Base-by-base conservation (phyloP, 176 grass and related monocot species). In the Musa acuminata region DNA sequence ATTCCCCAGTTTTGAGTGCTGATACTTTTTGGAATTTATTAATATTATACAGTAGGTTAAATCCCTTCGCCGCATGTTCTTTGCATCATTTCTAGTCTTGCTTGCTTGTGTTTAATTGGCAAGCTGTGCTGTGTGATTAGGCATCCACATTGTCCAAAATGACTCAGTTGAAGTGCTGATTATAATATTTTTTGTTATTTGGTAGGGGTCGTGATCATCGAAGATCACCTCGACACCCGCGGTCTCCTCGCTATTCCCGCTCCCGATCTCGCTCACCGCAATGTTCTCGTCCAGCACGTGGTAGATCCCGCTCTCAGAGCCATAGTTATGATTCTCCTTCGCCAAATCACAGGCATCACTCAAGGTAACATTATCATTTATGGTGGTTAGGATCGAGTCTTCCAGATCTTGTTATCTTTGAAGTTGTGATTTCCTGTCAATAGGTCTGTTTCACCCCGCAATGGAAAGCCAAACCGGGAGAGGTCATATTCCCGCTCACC, bases 391-490 rank as follows among this genome's bases (percentile, higher is more conserved):
- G 0, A 48, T 10, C 2, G 8, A 55, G 29, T 12, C 11, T 29
- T 0, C 0, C 0, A 20, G 9, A 3, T 6, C 4, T 43, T 6
- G 3, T 43, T n/a, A 22, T 66, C 27, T 0, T 35, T 10, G 53
- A 26, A 1, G 0, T 13, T 17, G 8, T 43, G 11, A 9, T 69
- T 43, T 78, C 17, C 23, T 27, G 29, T 69, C 8, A 22, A 0
- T 12, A 80, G 78, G 48, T 80, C 69, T 52, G 10, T 72, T 53
- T 80, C 78, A 20, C 78, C 78, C 23, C 55, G 22, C 63, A 49
- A 64, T 9, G n/a, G 8, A 4, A 80, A 50, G 20, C 48, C 26
- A 0, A 10, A 53, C 11, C 14, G 16, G 7, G 55, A 64, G 68
- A 29, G 17, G 20, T 72, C 68, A 2, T 53, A 72, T 49, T 72